Conservation (phyloP, 768 basidiomycete species). For the Coprinopsis cinerea region DNA sequence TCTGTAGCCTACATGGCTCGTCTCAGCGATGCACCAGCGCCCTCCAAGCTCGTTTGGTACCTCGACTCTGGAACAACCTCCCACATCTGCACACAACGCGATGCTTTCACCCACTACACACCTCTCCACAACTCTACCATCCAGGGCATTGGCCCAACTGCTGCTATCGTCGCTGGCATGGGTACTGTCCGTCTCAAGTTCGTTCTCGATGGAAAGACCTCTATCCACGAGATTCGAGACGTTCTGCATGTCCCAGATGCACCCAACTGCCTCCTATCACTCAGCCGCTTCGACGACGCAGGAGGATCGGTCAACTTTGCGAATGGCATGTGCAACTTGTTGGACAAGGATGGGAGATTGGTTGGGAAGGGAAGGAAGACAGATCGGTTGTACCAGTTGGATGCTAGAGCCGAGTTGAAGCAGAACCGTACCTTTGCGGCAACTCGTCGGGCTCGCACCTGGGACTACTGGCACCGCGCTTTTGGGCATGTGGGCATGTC, state of each 20-base stretch:
- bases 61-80: conserved; percentile 21
- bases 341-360: conserved; percentile 8
- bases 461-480: too few relatives aligned
- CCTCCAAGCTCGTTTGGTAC: conserved; percentile 19
- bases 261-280: conserved; percentile 18
- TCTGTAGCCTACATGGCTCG: conserved; percentile 11
- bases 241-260: conserved; percentile 18
- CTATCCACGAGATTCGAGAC: conserved; percentile 12
- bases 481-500: conserved; percentile 21
- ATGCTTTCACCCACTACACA: conserved; percentile 17
- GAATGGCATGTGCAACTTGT: conserved; percentile 13
- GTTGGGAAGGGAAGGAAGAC: conserved; percentile 12
- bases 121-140: conserved; percentile 13
- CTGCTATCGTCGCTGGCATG: conserved; percentile 8
- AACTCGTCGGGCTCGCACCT: conserved; percentile 11
- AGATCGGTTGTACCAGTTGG: conserved; percentile 16
- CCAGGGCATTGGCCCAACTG: conserved; percentile 14
- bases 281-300: conserved; percentile 16
- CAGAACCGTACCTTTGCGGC: conserved; percentile 12
- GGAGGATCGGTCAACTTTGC: conserved; percentile 14
- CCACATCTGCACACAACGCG: conserved; percentile 18
- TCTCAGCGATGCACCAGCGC: not conserved
- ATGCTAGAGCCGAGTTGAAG: conserved; percentile 12
- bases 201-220: conserved; percentile 12
- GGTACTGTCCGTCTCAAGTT: conserved; percentile 18